A percentile compares a stretch with the other conserved stretches of the same genome.
Evolutionary conservation across 208 protist genomes (phyloP).

Genomic region (Trypanosomatidae sp.): DNA sequence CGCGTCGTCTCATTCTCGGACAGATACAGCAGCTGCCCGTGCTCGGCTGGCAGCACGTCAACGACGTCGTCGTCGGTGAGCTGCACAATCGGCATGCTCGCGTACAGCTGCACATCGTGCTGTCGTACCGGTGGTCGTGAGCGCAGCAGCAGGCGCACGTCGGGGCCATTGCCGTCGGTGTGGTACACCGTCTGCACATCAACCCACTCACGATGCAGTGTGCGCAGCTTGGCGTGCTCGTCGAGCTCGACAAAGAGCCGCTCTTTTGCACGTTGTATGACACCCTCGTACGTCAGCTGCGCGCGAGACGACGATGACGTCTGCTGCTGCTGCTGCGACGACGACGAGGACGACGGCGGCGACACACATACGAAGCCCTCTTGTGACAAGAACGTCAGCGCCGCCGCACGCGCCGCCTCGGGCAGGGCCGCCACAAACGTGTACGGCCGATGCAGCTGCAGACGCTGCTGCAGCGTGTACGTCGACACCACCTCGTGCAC

Average conservation of each 20-base stretch:
- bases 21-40: constrained; percentile 85
- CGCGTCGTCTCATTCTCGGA: constrained; percentile 69
- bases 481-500: constrained; percentile 51
- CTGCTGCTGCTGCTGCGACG: too few species aligned
- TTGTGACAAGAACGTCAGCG: constrained; percentile 32
- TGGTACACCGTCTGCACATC: constrained; percentile 68
- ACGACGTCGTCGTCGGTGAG: constrained; percentile 66
- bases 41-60: constrained; percentile 68
- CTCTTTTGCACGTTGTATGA: constrained; percentile 64
- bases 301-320: background rate
- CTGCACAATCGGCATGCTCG: constrained; percentile 33
- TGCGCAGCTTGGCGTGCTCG: constrained; percentile 39
- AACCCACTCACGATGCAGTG: constrained; percentile 57
- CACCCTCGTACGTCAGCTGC: constrained; percentile 59
- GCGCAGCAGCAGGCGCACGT: constrained; percentile 61
- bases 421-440: constrained; percentile 60
- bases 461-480: constrained; percentile 81
- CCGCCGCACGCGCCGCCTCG: constrained; percentile 20
- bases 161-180: constrained; percentile 41
- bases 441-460: constrained; percentile 78
- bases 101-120: constrained; percentile 56
- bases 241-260: constrained; percentile 40
- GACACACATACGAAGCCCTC: constrained; percentile 39
- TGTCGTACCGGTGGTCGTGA: constrained; percentile 37
- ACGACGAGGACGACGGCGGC: constrained; percentile 7